A percentile compares a stretch with the other conserved stretches of the same genome.
Conservation (phyloP, 345 rosid species). For the Salix exigua region DNA sequence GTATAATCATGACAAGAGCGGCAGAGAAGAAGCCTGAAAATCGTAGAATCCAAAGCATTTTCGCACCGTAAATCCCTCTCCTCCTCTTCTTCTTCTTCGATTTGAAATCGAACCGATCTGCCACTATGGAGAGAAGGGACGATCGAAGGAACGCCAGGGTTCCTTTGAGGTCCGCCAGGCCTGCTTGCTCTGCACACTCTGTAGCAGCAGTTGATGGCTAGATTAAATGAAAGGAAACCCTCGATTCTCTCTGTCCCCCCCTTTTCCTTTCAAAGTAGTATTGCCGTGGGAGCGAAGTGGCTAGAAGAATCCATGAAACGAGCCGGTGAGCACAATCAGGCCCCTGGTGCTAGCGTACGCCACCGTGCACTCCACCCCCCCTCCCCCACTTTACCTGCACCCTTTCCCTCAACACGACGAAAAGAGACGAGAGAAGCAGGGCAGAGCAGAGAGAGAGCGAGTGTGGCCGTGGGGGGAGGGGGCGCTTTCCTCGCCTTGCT, state of each 20-base stretch:
- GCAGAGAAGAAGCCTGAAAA: slow-evolving; percentile 74
- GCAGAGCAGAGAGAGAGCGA: slow-evolving; percentile 18
- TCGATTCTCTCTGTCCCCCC: slow-evolving; percentile 20
- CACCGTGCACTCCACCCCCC: slow-evolving; percentile 39
- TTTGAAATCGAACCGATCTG: slow-evolving; percentile 31
- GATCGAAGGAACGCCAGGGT: slow-evolving; percentile 24
- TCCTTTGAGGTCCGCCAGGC: slow-evolving; percentile 34
- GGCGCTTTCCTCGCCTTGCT: background rate
- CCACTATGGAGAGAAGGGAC: slow-evolving; percentile 5
- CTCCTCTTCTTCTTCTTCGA: slow-evolving; percentile 35
- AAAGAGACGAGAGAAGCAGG: slow-evolving; percentile 17
- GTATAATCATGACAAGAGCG: slow-evolving; percentile 60
- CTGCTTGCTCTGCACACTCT: background rate
- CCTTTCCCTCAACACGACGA: background rate
- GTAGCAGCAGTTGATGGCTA: no score
- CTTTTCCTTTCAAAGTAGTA: slow-evolving; percentile 29
- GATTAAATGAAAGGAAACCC: background rate
- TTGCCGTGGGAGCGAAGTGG: slow-evolving; percentile 55
- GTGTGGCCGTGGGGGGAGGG: slow-evolving; percentile 4
- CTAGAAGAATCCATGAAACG: slow-evolving; percentile 28
- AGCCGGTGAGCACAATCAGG: slow-evolving; percentile 37
- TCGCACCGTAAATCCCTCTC: slow-evolving; percentile 22
- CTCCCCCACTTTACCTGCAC: slow-evolving; percentile 13
- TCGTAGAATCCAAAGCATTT: slow-evolving; percentile 73
- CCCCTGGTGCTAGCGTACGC: slow-evolving; percentile 48